A percentile compares a stretch with the other conserved stretches of the same genome.
phyloP scores from a whole-genome alignment of 163 green algal species.

The Volvox carteri region DNA sequence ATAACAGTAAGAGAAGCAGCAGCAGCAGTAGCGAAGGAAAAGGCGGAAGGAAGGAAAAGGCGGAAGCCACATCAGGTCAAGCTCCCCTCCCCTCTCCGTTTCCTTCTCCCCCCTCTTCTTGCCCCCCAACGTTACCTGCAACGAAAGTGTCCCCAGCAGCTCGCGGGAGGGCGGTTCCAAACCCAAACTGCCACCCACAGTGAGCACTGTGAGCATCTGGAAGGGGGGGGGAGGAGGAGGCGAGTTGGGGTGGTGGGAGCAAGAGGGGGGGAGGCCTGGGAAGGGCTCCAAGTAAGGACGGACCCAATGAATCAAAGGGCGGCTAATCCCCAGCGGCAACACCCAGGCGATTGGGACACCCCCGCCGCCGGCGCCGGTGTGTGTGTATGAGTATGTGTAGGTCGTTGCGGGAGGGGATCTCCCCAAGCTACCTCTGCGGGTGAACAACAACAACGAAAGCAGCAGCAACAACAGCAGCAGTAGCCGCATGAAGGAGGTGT shows the following conservation, averaged over 20 bases:
- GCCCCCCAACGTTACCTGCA: not conserved
- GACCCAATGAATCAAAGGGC: no score
- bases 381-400: no score
- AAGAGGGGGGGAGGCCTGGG: no score
- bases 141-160: not conserved
- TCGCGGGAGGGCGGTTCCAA: conserved; percentile 17
- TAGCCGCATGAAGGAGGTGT: no score
- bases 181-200: not conserved
- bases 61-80: not conserved
- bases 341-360: no score
- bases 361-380: no score
- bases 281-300: no score
- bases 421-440: no score
- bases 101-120: not conserved
- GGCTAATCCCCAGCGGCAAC: no score
- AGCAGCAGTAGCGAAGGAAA: not conserved
- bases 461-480: no score
- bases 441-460: no score
- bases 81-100: not conserved
- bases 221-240: not conserved
- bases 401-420: no score
- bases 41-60: not conserved
- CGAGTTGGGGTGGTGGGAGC: not conserved
- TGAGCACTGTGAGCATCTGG: conserved; percentile 28
- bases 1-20: not conserved